Conservation (phyloP, 331 rosid species). For the Malus hybrid region DNA sequence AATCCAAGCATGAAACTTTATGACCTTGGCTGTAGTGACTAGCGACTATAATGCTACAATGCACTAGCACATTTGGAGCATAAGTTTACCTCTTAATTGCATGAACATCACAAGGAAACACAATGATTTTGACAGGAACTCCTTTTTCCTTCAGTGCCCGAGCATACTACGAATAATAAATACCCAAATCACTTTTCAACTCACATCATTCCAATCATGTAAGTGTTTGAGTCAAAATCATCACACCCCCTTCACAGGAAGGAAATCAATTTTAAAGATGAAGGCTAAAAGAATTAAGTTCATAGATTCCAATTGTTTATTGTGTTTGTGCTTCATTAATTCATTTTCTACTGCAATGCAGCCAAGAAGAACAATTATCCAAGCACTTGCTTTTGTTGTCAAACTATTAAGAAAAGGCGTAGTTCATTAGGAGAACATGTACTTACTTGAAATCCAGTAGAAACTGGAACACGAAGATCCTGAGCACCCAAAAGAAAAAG, state of each 20-base stretch:
- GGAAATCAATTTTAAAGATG: not conserved
- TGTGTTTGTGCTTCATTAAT: not conserved
- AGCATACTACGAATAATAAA: constrained; percentile 48
- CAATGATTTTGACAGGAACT: constrained; percentile 45
- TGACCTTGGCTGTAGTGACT: not conserved
- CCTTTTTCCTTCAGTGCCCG: constrained; percentile 78
- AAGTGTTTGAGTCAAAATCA: constrained; percentile 17
- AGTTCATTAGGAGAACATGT: constrained; percentile 5
- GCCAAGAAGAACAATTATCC: not conserved
- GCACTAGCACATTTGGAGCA: not conserved
- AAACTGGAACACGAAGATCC: constrained; percentile 84
- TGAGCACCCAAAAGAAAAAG: constrained; percentile 80
- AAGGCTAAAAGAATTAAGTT: not conserved
- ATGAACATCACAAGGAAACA: constrained; percentile 82
- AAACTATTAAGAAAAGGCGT: not conserved
- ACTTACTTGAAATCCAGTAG: constrained; percentile 79
- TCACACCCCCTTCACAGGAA: not conserved
- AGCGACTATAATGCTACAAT: not conserved
- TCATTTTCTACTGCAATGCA: not conserved
- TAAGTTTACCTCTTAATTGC: constrained; percentile 58
- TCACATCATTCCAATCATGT: not conserved
- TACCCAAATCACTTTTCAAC: not conserved
- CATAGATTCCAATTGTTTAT: not conserved
- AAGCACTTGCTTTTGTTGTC: not conserved
- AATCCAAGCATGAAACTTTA: not conserved